Percentiles rank a stretch among this genome's conserved stretches.
phyloP scores from a whole-genome alignment of 2,329 filamentous ascomycete genomes.

The Aspergillus terreus region DNA sequence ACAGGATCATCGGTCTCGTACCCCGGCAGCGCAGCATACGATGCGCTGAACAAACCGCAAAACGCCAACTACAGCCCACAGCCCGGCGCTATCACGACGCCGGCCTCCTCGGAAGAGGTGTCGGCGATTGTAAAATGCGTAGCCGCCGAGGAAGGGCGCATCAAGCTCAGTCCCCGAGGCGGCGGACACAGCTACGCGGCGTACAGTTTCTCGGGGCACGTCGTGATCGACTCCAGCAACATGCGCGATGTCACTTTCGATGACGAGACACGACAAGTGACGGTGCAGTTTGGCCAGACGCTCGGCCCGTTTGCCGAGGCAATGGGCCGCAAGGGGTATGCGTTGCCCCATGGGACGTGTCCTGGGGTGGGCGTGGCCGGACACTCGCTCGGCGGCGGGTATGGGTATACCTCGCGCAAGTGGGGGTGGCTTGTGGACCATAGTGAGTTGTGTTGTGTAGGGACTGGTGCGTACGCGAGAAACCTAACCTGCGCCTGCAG shows the following conservation, averaged over 20 bases:
- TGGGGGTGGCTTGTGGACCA: slow-evolving; percentile 9
- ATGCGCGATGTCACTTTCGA: slow-evolving; percentile 1
- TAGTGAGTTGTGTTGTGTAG: background rate
- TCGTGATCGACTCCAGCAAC: slow-evolving; percentile 3
- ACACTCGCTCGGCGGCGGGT: slow-evolving; percentile 6
- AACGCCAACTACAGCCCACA: slow-evolving; percentile 5
- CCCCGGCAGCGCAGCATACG: background rate
- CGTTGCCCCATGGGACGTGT: slow-evolving; percentile 6
- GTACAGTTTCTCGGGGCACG: slow-evolving; percentile 3
- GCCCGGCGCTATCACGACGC: slow-evolving; percentile 1
- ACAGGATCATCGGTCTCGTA: background rate
- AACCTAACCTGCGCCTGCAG: background rate
- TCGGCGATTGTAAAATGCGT: slow-evolving; percentile 5
- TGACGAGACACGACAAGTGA: background rate
- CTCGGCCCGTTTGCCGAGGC: slow-evolving; percentile 3
- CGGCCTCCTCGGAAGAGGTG: slow-evolving; percentile 1
- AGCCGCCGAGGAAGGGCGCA: slow-evolving; percentile 1
- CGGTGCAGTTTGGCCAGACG: slow-evolving; percentile 2
- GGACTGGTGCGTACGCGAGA: background rate
- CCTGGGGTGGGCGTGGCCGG: slow-evolving; percentile 4
- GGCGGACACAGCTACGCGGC: slow-evolving; percentile 9
- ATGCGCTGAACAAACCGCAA: background rate
- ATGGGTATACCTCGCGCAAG: slow-evolving; percentile 5
- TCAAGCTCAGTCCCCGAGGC: slow-evolving; percentile 5
- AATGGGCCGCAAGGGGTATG: slow-evolving; percentile 5